Evolutionary conservation across 176 grass and related monocot species (phyloP).

Genomic region (Secale cereale): DNA sequence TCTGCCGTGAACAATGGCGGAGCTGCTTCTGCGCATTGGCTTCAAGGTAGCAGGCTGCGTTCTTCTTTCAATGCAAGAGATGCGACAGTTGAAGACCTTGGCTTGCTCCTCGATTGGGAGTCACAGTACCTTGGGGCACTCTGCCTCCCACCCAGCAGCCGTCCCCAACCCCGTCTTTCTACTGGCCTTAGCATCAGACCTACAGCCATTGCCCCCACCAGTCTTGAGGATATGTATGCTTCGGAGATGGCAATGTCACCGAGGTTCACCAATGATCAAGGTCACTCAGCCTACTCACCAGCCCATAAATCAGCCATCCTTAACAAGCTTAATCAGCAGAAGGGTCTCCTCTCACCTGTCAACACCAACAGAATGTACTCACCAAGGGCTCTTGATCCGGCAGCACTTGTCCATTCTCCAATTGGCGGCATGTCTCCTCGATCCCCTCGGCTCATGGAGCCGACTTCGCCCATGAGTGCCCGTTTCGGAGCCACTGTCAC

Average conservation of each 20-base stretch:
- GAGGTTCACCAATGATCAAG: slow-evolving; percentile 64
- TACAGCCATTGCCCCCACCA: slow-evolving; percentile 46
- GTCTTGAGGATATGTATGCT: slow-evolving; percentile 71
- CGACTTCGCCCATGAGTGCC: slow-evolving; percentile 51
- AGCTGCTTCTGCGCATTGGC: slow-evolving; percentile 34
- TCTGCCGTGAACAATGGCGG: slow-evolving; percentile 42
- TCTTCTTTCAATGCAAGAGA: slow-evolving; percentile 88
- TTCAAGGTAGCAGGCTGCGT: slow-evolving; percentile 74
- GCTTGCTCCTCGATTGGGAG: slow-evolving; percentile 50
- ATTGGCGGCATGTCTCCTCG: slow-evolving; percentile 56
- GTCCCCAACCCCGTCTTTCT: slow-evolving; percentile 26
- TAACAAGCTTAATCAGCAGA: slow-evolving; percentile 60
- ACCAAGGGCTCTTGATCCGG: slow-evolving; percentile 47
- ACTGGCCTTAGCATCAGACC: slow-evolving; percentile 39
- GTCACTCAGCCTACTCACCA: slow-evolving; percentile 52
- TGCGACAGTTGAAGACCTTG: slow-evolving; percentile 59
- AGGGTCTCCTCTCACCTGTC: slow-evolving; percentile 61
- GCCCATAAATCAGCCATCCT: slow-evolving; percentile 76
- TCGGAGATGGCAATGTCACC: slow-evolving; percentile 62
- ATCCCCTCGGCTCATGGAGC: slow-evolving; percentile 69
- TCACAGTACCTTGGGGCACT: slow-evolving; percentile 68
- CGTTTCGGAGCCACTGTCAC: slow-evolving; percentile 37
- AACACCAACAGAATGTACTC: slow-evolving; percentile 76
- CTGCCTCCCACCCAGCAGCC: slow-evolving; percentile 33
- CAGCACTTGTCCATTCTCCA: slow-evolving; percentile 43